These are phyloP conservation scores for Eucalyptus sideroxylon DNA, from an alignment of 345 rosid genomes.

Conservation along the genomic window DNA sequence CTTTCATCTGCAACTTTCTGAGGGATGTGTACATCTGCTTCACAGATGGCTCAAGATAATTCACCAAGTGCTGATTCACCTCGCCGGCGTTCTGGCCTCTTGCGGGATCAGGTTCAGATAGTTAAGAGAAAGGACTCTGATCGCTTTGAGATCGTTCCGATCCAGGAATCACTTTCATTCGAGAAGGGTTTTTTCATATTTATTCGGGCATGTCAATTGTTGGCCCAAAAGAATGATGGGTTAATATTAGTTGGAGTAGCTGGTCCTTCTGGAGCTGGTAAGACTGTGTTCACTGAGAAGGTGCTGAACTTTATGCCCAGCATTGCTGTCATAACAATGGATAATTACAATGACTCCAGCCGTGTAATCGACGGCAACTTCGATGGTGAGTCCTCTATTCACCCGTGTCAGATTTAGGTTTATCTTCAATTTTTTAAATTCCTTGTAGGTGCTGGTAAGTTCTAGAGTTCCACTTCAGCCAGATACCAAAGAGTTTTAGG, in stretches of 20 bases:
- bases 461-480: not conserved
- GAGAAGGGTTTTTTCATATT: constrained; percentile 86
- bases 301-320: constrained; percentile 89
- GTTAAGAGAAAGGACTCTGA: constrained; percentile 64
- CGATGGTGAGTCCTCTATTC: constrained; percentile 47
- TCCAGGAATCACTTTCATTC: constrained; percentile 65
- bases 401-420: not conserved
- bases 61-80: constrained; percentile 53
- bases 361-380: constrained; percentile 91
- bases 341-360: constrained; percentile 82
- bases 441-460: not conserved
- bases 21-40: not conserved
- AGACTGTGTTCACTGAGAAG: constrained; percentile 92
- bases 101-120: constrained; percentile 81
- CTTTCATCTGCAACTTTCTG: not conserved
- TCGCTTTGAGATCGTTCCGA: constrained; percentile 74
- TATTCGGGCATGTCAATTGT: constrained; percentile 84
- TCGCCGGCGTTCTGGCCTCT: constrained; percentile 65
- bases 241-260: constrained; percentile 87
- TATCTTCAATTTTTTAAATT: not conserved
- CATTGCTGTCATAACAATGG: constrained; percentile 87
- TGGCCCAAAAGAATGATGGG: constrained; percentile 92
- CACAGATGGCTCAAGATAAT: constrained; percentile 50
- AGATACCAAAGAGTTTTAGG: not conserved
- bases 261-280: constrained; percentile 99